phyloP scores from a whole-genome alignment of 345 rosid genomes.

The Gossypium stocksii region DNA sequence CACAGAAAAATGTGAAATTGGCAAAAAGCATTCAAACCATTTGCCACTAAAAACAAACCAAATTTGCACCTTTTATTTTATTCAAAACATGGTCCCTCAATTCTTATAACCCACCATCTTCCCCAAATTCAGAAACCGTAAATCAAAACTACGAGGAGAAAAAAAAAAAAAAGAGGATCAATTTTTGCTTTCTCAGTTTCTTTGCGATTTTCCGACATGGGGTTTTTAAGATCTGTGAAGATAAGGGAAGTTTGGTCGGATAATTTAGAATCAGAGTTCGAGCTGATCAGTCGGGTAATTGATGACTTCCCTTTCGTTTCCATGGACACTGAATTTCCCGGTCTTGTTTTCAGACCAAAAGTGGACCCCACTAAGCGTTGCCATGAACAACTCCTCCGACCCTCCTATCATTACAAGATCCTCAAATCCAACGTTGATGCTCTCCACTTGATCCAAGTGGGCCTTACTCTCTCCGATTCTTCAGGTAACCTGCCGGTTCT shows the following conservation, averaged over 20 bases:
- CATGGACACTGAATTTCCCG: conserved; percentile 93
- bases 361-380: conserved; percentile 19
- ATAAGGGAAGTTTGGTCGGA: conserved; percentile 72
- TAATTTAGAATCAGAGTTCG: conserved; percentile 66
- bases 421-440: conserved; percentile 79
- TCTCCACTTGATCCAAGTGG: conserved; percentile 71
- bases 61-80: too few relatives aligned
- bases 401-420: conserved; percentile 53
- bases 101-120: too few relatives aligned
- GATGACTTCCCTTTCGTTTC: conserved; percentile 59
- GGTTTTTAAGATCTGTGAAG: conserved; percentile 24
- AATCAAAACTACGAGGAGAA: background rate
- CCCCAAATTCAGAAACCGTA: too few relatives aligned
- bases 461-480: conserved; percentile 63
- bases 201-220: background rate
- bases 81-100: background rate
- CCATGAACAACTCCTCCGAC: conserved; percentile 27
- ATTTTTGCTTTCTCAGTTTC: too few relatives aligned
- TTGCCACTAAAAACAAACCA: background rate
- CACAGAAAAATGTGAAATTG: background rate
- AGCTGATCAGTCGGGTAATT: conserved; percentile 43
- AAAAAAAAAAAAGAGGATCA: background rate
- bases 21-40: background rate
- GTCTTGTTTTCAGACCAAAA: conserved; percentile 43
- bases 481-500: conserved; percentile 60